Evolutionary conservation across 2,329 filamentous ascomycete genomes (phyloP), one percentile per base, ranked within the genome.

Genomic region (Penicillium sp.): DNA sequence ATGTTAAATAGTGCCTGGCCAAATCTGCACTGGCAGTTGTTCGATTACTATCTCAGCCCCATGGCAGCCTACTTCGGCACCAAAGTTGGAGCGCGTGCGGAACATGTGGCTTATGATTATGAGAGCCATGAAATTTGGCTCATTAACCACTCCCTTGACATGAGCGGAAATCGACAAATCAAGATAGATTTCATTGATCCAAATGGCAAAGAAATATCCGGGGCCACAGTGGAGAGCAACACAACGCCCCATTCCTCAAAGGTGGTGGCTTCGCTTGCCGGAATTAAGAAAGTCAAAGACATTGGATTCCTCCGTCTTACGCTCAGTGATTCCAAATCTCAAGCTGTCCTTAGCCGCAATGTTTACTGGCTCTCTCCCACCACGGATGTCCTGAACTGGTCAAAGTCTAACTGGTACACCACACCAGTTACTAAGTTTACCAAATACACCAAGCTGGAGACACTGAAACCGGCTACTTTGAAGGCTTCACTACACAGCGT

Each of bases 1-100:
- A 88, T 88, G 85, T 69, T 88, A 53, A 87, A 86, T 62, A 81
- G 81, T 45, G 86, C 85, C 0, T 88, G 85, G 84, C 86, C 86
- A 0, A 82, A 79, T 54, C 72, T 88, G 29, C 86, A 88, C 66
- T 89, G 86, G 86, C 83, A 84, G 53, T 71, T 87, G 6, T 86
- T 87, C 66, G 86, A 88, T 63, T 84, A 85, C 68, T 87, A 87
- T 61, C 70, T 87, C 41, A 81, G 80, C 23, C 81, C 84, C 0
- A 81, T 79, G 0, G 86, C 83, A 0, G 78, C 82, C 0, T 88
- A 85, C 60, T 88, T 82, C 57, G 86, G 86, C 3, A 78, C 80
- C 17, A 87, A 87, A 67, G 69, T 78, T 0, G 84, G 77, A 0
- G 69, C 71, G 0, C 73, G 82, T 0, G 19, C 70, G 1, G 84